A percentile compares a stretch with the other conserved stretches of the same genome.
phyloP scores from a whole-genome alignment of 2,329 filamentous ascomycete genomes.

The Microcera coccophila region DNA sequence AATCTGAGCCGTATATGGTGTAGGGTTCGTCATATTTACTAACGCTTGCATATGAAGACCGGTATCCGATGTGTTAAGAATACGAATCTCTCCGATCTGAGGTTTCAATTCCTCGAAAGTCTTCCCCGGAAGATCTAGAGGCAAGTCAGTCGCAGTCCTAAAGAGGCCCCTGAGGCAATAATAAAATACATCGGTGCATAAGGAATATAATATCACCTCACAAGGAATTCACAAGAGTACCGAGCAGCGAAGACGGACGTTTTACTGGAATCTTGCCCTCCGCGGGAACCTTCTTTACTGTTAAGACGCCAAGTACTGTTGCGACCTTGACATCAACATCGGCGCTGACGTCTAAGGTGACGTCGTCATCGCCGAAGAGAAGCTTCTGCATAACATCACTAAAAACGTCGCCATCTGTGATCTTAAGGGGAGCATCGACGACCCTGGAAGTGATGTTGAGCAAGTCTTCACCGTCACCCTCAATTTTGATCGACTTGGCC shows the following conservation, averaged over 20 bases:
- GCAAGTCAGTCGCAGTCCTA: conserved; percentile 32
- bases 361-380: conserved; percentile 65
- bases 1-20: conserved; percentile 76
- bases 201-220: conserved; percentile 23
- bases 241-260: conserved; percentile 74
- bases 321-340: conserved; percentile 77
- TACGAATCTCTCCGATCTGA: conserved; percentile 65
- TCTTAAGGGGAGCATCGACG: conserved; percentile 72
- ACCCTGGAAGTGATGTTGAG: conserved; percentile 75
- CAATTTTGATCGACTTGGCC: conserved; percentile 72
- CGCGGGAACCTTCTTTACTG: conserved; percentile 78
- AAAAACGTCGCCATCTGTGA: conserved; percentile 77
- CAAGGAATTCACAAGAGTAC: conserved; percentile 28
- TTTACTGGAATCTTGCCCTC: conserved; percentile 86
- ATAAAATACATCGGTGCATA: conserved; percentile 30
- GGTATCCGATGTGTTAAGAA: conserved; percentile 67
- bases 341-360: conserved; percentile 73
- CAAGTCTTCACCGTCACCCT: conserved; percentile 52
- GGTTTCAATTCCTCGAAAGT: conserved; percentile 51
- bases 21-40: conserved; percentile 87
- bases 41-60: conserved; percentile 67
- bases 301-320: conserved; percentile 76
- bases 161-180: conserved; percentile 21
- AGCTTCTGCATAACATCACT: conserved; percentile 75
- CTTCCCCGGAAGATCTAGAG: conserved; percentile 56